A percentile compares a stretch with the other conserved stretches of the same genome.
phyloP scores from a whole-genome alignment of 495 filamentous ascomycete species.

The Patellaria atrata region DNA sequence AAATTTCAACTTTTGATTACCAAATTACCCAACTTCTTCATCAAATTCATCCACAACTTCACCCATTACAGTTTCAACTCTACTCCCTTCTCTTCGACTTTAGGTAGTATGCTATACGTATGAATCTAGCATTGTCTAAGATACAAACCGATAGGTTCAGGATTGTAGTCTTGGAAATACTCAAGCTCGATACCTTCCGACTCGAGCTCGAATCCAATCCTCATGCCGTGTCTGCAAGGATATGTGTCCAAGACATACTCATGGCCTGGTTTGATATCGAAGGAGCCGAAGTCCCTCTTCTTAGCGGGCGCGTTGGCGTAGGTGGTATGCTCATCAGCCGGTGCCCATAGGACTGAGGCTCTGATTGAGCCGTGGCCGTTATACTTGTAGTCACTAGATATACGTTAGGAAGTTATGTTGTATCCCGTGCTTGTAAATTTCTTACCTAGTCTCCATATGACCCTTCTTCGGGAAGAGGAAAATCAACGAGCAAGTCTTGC shows the following conservation, averaged over 20 bases:
- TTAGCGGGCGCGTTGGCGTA: conserved; percentile 8
- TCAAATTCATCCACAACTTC: too few relatives aligned
- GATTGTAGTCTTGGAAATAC: conserved; percentile 50
- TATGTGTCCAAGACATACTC: too few relatives aligned
- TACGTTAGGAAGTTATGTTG: too few relatives aligned
- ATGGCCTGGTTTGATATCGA: background rate
- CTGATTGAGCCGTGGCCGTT: conserved; percentile 12
- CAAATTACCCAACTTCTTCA: too few relatives aligned
- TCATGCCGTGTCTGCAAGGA: too few relatives aligned
- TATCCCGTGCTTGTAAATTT: too few relatives aligned
- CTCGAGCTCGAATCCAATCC: too few relatives aligned
- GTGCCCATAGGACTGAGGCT: conserved; percentile 8
- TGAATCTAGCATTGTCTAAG: conserved; percentile 43
- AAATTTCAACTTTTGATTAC: too few relatives aligned
- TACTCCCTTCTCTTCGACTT: too few relatives aligned
- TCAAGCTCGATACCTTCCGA: too few relatives aligned
- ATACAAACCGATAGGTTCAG: conserved; percentile 48
- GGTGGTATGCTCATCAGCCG: conserved; percentile 17
- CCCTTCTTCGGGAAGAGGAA: conserved; percentile 19
- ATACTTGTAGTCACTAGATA: conserved; percentile 15
- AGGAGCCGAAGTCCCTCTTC: background rate
- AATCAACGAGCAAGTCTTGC: conserved; percentile 19
- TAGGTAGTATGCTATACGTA: too few relatives aligned
- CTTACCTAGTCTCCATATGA: conserved; percentile 17
- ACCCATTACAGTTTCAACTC: too few relatives aligned